phyloP scores from a whole-genome alignment of 2,329 filamentous ascomycete genomes.

The Zymoseptoria passerinii region DNA sequence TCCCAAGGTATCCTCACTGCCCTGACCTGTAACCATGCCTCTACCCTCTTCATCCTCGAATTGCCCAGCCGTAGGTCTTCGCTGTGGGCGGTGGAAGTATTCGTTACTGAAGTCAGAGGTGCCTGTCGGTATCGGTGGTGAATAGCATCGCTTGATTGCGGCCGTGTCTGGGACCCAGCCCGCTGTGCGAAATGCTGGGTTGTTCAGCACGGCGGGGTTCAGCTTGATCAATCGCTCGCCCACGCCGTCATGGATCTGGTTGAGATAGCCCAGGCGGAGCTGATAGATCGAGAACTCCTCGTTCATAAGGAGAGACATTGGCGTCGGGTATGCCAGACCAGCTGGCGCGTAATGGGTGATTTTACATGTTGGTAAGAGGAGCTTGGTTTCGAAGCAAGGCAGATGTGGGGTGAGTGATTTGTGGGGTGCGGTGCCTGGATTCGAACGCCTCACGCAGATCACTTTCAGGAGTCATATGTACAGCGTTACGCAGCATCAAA shows the following conservation, averaged over 20 bases:
- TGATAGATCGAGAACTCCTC: conserved; percentile 66
- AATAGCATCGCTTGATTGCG: conserved; percentile 75
- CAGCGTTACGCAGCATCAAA: neutral
- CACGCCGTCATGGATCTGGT: conserved; percentile 72
- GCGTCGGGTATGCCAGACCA: conserved; percentile 15
- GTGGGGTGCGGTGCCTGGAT: neutral
- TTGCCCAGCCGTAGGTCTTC: conserved; percentile 10
- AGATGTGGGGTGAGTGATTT: neutral
- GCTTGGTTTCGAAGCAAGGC: neutral
- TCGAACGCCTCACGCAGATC: neutral
- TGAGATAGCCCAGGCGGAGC: conserved; percentile 70
- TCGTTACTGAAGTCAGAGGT: conserved; percentile 46
- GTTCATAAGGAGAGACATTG: conserved; percentile 33
- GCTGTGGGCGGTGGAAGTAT: conserved; percentile 62
- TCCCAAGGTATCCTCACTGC: conserved; percentile 58
- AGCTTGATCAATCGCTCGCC: conserved; percentile 77
- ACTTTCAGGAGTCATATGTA: neutral
- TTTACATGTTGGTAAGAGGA: neutral
- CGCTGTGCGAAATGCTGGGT: conserved; percentile 71
- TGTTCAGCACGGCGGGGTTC: conserved; percentile 70
- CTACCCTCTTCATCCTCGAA: conserved; percentile 53
- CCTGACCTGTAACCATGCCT: conserved; percentile 60
- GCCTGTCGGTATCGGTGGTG: conserved; percentile 74
- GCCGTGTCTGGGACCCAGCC: conserved; percentile 69
- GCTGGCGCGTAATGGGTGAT: conserved; percentile 7